These are phyloP conservation scores for Kodamaea hsintzibuensis DNA, from an alignment of 805 yeast species.

Conservation along the genomic window DNA sequence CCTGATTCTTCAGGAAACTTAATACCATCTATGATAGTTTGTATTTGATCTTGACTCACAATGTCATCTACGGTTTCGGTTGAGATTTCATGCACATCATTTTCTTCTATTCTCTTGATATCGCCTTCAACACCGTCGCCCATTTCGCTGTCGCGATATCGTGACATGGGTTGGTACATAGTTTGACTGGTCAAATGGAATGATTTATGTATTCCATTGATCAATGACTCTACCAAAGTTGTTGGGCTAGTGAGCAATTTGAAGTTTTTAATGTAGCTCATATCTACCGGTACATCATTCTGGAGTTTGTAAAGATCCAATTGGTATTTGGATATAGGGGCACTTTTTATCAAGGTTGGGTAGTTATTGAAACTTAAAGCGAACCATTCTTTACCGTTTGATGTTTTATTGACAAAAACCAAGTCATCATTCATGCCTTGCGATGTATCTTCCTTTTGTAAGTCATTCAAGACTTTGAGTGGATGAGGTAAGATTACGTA, in stretches of 20 bases:
- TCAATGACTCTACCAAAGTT: constrained; percentile 24
- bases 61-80: neutral
- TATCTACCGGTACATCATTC: constrained; percentile 17
- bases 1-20: constrained; percentile 24
- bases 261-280: constrained; percentile 20
- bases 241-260: constrained; percentile 16
- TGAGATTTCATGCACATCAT: constrained; percentile 5
- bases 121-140: constrained; percentile 7
- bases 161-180: constrained; percentile 38
- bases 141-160: constrained; percentile 18
- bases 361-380: constrained; percentile 78
- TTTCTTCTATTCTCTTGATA: constrained; percentile 29
- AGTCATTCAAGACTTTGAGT: constrained; percentile 40
- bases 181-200: constrained; percentile 29
- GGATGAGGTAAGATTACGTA: constrained; percentile 73
- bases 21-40: constrained; percentile 39
- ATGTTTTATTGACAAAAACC: constrained; percentile 68
- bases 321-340: constrained; percentile 72
- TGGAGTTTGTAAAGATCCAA: constrained; percentile 29
- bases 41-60: constrained; percentile 15
- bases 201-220: constrained; percentile 40
- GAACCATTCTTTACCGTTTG: constrained; percentile 72
- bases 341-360: constrained; percentile 79
- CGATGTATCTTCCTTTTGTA: constrained; percentile 22
- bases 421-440: constrained; percentile 25